A percentile compares a stretch with the other conserved stretches of the same genome.
Evolutionary conservation across 441 rosid genomes (phyloP).

Genomic region (Geranium incanum): DNA sequence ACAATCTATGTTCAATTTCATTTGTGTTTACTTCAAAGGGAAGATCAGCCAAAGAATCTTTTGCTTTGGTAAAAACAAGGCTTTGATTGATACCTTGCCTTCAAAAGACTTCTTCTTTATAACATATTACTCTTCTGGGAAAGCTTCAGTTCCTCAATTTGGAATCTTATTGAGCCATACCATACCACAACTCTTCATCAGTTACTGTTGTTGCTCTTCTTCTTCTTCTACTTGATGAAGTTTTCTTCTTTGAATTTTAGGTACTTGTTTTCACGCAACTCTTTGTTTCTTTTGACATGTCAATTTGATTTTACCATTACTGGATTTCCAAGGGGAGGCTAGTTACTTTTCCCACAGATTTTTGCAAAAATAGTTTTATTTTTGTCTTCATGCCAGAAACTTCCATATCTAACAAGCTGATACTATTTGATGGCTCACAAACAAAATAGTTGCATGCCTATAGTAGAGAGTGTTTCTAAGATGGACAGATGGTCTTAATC

Average conservation of each 20-base stretch:
- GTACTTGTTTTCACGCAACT: neutral
- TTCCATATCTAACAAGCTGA: neutral
- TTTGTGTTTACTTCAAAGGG: neutral
- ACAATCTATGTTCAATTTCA: neutral
- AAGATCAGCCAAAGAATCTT: neutral
- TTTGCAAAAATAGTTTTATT: neutral
- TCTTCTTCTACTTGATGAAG: conserved; percentile 22
- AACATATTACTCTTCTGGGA: conserved; percentile 30
- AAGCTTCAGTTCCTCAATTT: conserved; percentile 17
- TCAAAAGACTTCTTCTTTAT: conserved; percentile 25
- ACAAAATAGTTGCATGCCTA: neutral
- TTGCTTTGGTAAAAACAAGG: conserved; percentile 20
- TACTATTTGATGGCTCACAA: neutral
- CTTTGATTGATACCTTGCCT: conserved; percentile 31
- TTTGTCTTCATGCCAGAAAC: neutral
- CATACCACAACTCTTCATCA: neutral
- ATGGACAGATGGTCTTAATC: neutral
- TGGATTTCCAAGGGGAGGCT: neutral
- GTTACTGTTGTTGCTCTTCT: neutral
- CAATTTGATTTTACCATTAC: neutral
- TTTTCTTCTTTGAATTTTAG: neutral
- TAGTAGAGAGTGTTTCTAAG: neutral
- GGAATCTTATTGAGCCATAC: conserved; percentile 17
- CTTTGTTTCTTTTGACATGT: neutral
- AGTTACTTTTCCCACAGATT: neutral